These are phyloP conservation scores for Oryza nivara DNA, from an alignment of 176 grass and related monocot species.

Conservation along the genomic window DNA sequence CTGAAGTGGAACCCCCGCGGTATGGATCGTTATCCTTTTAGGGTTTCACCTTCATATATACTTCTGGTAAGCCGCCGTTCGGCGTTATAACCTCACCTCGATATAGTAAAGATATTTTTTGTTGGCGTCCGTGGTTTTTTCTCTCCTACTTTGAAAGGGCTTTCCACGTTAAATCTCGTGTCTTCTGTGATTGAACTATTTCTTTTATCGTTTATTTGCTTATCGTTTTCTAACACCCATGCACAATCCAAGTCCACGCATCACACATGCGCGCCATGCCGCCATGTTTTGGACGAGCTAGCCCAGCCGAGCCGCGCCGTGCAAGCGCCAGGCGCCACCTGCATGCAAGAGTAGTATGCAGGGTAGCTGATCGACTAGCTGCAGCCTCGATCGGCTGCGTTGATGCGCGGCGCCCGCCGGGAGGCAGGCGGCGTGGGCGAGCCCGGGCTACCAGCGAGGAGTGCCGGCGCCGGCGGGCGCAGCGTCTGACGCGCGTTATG, in stretches of 20 bases:
- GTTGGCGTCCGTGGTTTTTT: too few relatives aligned
- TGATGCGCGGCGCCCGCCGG: neutral
- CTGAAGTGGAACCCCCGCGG: too few relatives aligned
- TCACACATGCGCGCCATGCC: conserved; percentile 10
- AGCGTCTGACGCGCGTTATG: conserved; percentile 12
- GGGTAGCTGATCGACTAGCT: neutral
- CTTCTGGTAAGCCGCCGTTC: too few relatives aligned
- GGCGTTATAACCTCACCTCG: too few relatives aligned
- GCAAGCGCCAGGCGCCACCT: too few relatives aligned
- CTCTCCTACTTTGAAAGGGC: too few relatives aligned
- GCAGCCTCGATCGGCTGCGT: neutral
- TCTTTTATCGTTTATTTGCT: too few relatives aligned
- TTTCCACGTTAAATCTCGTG: too few relatives aligned
- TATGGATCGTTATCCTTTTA: too few relatives aligned
- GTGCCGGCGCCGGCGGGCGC: conserved; percentile 2
- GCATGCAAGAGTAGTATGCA: neutral
- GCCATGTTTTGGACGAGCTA: neutral
- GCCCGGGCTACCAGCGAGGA: neutral
- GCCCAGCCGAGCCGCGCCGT: neutral
- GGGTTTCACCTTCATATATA: too few relatives aligned
- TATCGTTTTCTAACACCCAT: neutral
- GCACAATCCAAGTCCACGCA: conserved; percentile 16
- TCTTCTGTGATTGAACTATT: too few relatives aligned
- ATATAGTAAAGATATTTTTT: too few relatives aligned
- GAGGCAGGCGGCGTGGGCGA: neutral